Conservation (phyloP, 2,329 filamentous ascomycete genomes). For the Colletotrichum sp. region DNA sequence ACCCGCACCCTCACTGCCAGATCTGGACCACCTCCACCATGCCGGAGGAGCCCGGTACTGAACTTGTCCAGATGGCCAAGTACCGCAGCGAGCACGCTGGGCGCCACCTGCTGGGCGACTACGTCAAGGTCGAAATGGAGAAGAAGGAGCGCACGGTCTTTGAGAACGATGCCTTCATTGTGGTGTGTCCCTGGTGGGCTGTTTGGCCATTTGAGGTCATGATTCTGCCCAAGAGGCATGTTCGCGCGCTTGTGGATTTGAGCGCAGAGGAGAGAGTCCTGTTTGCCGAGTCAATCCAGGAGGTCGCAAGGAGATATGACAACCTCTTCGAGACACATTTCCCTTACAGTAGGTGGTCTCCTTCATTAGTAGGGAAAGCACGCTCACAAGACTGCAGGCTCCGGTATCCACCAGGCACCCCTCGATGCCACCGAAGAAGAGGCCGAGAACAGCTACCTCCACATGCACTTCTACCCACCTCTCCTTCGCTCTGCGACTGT, state of each 20-base stretch:
- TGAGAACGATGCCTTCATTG: conserved; percentile 83
- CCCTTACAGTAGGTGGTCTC: conserved; percentile 76
- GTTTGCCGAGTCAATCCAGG: conserved; percentile 84
- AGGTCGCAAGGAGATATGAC: conserved; percentile 91
- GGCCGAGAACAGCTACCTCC: conserved; percentile 86
- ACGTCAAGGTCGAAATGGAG: conserved; percentile 79
- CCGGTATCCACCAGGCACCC: conserved; percentile 95
- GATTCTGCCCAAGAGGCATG: conserved; percentile 83
- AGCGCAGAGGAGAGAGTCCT: conserved; percentile 70
- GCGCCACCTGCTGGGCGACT: conserved; percentile 82
- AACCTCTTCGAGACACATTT: conserved; percentile 97
- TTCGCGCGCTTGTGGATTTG: conserved; percentile 85
- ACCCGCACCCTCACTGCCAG: conserved; percentile 96
- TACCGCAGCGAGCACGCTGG: conserved; percentile 78
- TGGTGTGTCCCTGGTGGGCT: conserved; percentile 97
- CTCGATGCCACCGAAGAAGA: conserved; percentile 83
- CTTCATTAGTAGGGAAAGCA: accelerated
- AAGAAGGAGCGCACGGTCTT: conserved; percentile 88
- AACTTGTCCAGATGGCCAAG: conserved; percentile 78
- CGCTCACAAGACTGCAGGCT: conserved; percentile 57
- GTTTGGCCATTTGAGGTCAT: conserved; percentile 97
- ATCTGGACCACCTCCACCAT: conserved; percentile 92
- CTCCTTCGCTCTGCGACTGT: conserved; percentile 91
- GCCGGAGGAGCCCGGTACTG: conserved; percentile 85
- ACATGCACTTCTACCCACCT: conserved; percentile 98